phyloP scores from a whole-genome alignment of 257 asterid genomes.

The Solanum arcanum region DNA sequence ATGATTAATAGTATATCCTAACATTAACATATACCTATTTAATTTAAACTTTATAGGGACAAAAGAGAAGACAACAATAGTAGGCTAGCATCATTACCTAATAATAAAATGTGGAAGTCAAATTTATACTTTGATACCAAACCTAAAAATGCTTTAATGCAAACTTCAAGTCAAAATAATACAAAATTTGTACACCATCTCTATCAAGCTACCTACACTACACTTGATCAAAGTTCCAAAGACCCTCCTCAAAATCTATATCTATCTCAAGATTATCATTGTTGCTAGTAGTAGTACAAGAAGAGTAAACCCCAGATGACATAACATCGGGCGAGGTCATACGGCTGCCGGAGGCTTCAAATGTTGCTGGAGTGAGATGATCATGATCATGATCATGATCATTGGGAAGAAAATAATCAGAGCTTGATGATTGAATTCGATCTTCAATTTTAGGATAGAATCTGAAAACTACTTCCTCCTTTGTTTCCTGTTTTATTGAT shows the following conservation, averaged over 20 bases:
- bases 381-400: background rate
- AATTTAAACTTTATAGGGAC: background rate
- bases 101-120: background rate
- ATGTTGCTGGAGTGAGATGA: background rate
- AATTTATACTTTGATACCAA: background rate
- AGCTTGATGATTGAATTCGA: background rate
- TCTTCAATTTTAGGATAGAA: background rate
- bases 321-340: constrained; percentile 8
- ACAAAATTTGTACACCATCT: background rate
- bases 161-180: background rate
- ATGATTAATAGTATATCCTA: no score
- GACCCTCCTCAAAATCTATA: background rate
- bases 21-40: background rate
- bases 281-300: background rate
- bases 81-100: background rate
- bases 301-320: constrained; percentile 13
- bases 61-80: background rate
- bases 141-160: background rate
- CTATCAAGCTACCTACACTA: background rate
- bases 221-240: background rate
- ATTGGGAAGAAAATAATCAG: background rate
- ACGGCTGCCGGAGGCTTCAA: background rate
- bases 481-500: constrained; percentile 7
- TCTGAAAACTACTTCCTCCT: background rate
- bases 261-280: background rate